A percentile compares a stretch with the other conserved stretches of the same genome.
phyloP scores from a whole-genome alignment of 1,139 yeast genomes.

The Geotrichum carabidarum region DNA sequence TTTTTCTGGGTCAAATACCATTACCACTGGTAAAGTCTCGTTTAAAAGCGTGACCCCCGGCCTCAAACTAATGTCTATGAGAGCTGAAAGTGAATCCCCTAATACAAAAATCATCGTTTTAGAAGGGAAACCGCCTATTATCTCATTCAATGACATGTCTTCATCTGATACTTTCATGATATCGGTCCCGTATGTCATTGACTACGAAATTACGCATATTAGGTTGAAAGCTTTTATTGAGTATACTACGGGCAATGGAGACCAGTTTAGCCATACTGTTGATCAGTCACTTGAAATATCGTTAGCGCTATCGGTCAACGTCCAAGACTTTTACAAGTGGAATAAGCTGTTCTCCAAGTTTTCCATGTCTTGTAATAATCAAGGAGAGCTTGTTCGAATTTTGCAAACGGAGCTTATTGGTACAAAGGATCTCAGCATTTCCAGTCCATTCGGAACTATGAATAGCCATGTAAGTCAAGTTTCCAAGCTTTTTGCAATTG shows the following conservation, averaged over 20 bases:
- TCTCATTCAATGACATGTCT: slow-evolving; percentile 9
- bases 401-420: slow-evolving; percentile 43
- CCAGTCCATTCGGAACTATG: slow-evolving; percentile 34
- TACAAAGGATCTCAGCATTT: slow-evolving; percentile 42
- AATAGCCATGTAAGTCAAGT: slow-evolving; percentile 10
- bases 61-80: slow-evolving; percentile 20
- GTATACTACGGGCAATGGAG: slow-evolving; percentile 24
- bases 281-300: slow-evolving; percentile 26
- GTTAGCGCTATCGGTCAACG: slow-evolving; percentile 62
- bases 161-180: slow-evolving; percentile 6
- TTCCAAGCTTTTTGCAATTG: not conserved
- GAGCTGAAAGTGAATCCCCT: slow-evolving; percentile 10
- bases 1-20: slow-evolving; percentile 20
- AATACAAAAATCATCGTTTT: slow-evolving; percentile 1
- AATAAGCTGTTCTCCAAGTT: slow-evolving; percentile 59
- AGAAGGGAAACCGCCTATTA: slow-evolving; percentile 19
- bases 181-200: slow-evolving; percentile 20
- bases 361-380: slow-evolving; percentile 56
- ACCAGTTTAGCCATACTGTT: slow-evolving; percentile 21
- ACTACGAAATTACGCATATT: slow-evolving; percentile 10
- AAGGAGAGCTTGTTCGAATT: slow-evolving; percentile 52
- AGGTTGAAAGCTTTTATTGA: slow-evolving; percentile 20
- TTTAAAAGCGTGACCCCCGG: slow-evolving; percentile 23
- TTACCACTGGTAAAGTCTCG: slow-evolving; percentile 18
- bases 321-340: slow-evolving; percentile 65